Conservation (phyloP, 768 basidiomycete genomes). For the Hortiboletus campestris region DNA sequence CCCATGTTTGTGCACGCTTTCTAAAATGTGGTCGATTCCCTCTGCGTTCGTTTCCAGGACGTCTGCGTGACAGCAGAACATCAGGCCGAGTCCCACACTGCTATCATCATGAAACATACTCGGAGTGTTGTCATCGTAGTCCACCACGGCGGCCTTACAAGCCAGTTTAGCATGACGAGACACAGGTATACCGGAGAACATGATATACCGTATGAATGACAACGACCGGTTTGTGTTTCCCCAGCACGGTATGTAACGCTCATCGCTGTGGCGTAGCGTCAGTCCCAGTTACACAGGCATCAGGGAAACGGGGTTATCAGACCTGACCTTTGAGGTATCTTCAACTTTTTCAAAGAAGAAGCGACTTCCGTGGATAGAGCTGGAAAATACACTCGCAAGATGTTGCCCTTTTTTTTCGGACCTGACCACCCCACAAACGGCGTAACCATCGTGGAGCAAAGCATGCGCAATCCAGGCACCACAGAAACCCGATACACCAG, state of each 20-base stretch:
- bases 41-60: not conserved
- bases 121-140: not conserved
- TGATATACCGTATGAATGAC: not conserved
- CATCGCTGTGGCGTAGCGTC: not conserved
- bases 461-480: not conserved
- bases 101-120: not conserved
- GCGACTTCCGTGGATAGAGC: not conserved
- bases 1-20: not conserved
- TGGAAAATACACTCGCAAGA: not conserved
- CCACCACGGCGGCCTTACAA: not conserved
- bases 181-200: not conserved
- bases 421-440: not conserved
- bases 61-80: not conserved
- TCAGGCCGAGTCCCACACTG: not conserved
- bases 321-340: not conserved
- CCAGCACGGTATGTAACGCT: not conserved
- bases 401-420: not conserved
- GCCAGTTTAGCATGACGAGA: not conserved
- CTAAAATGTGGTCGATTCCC: not conserved
- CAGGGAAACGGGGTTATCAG: not conserved
- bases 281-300: not conserved
- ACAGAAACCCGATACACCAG: not conserved
- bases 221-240: not conserved
- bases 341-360: not conserved
- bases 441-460: not conserved